Evolutionary conservation across 192 early-diverging fungal genomes (phyloP).

Genomic region (Globomyces pollinis-pini): DNA sequence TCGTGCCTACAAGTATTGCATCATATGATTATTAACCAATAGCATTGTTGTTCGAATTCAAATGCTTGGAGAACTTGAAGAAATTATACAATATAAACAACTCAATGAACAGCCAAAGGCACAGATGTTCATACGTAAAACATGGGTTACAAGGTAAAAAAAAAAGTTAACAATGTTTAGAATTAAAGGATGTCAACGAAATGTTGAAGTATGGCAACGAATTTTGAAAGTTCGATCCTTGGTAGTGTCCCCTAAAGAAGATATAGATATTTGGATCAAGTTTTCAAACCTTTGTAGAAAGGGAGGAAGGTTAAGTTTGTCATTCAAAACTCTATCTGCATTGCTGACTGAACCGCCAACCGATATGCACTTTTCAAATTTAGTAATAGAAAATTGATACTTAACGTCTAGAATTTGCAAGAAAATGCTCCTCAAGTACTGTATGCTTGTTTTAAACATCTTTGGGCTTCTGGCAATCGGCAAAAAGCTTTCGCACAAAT

Average conservation of each 20-base stretch:
- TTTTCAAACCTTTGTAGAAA: conserved; percentile 93
- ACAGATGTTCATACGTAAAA: conserved; percentile 63
- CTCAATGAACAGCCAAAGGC: conserved; percentile 70
- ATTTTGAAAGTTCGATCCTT: conserved; percentile 80
- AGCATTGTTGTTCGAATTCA: conserved; percentile 84
- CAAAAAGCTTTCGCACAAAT: conserved; percentile 67
- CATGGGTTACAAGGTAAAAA: conserved; percentile 87
- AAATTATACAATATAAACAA: conserved; percentile 87
- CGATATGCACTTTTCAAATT: conserved; percentile 31
- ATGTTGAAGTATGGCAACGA: conserved; percentile 93
- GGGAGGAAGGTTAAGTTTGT: conserved; percentile 68
- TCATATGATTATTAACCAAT: background rate
- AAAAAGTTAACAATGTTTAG: no score
- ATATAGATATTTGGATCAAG: conserved; percentile 94
- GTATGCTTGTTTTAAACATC: conserved; percentile 86
- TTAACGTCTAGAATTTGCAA: conserved; percentile 23
- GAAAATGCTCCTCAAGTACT: conserved; percentile 63
- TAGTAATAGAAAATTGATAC: conserved; percentile 16
- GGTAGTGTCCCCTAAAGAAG: conserved; percentile 82
- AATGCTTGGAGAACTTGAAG: conserved; percentile 96
- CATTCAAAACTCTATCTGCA: conserved; percentile 68
- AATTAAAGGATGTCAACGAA: conserved; percentile 79
- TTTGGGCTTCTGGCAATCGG: conserved; percentile 68
- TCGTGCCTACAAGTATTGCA: conserved; percentile 66
- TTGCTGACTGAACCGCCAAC: conserved; percentile 54